Base-by-base conservation (phyloP, 1,284 basidiomycete genomes). In the Ganoderma lingzhi region DNA sequence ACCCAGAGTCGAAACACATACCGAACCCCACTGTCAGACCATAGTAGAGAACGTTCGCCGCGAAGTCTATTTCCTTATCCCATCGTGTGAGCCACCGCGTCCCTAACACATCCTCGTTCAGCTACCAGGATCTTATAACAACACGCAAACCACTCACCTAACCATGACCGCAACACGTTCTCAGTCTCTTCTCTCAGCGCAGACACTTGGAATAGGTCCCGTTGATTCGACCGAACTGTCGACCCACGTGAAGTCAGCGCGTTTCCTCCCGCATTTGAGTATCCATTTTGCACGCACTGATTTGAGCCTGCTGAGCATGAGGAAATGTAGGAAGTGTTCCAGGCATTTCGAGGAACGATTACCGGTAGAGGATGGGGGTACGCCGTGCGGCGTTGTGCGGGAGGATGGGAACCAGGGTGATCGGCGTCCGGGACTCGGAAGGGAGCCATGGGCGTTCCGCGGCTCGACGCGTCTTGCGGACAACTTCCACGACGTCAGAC, bases 151-250 rank as follows among this genome's bases (percentile, higher is more conserved):
- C 32, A 30, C 88, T 64, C 71, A 95, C 95, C 95, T 19, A 95
- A 82, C 86, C 92, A 90, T 35, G 93, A 87, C 60, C 95, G 86
- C 19, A 95, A 79, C 0, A 94, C 90, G 71, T 86, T 88, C 70
- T 95, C 93, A 3, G 90, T 83, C 73, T 96, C 91, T 66, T 95
- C 94, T 66, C 87, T 90, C 75, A 97, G 81, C 6, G 90, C 87
- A 32, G 88, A 85, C 60, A 96, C 85, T 80, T 96, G 94, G 72
- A 92, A 91, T 32, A 93, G 75, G 80, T 97, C 96, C 70, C 96
- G 84, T 77, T 97, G 95, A 78, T 95, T 91, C 48, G 95, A 91
- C 72, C 96, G 86, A 76, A 96, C 95, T 97, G 73, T 75, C 76
- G 37, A 5, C 19, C 41, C n/a, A 55, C 30, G 62, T 42, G 53